Conservation (phyloP, 2,329 filamentous ascomycete species). For the Colletotrichum phormii region DNA sequence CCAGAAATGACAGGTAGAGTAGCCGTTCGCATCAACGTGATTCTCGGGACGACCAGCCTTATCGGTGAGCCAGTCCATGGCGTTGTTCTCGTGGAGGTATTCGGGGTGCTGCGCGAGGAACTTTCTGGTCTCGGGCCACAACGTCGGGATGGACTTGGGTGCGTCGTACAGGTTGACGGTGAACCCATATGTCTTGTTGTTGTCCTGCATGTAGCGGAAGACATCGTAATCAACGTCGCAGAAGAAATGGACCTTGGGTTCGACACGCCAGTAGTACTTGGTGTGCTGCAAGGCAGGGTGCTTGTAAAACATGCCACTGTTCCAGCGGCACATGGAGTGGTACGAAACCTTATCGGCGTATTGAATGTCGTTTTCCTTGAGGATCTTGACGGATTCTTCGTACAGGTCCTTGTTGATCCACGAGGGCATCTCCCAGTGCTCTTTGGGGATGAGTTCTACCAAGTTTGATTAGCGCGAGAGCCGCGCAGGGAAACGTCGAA, state of each 20-base stretch:
- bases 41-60: slow-evolving; percentile 80
- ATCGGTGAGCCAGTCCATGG: slow-evolving; percentile 89
- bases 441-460: slow-evolving; percentile 86
- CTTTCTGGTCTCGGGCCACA: slow-evolving; percentile 96
- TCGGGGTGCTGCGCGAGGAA: slow-evolving; percentile 88
- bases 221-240: slow-evolving; percentile 99
- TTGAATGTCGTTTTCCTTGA: slow-evolving; percentile 88
- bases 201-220: slow-evolving; percentile 96
- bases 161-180: slow-evolving; percentile 97
- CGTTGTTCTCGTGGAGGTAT: slow-evolving; percentile 85
- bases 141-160: slow-evolving; percentile 83
- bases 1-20: slow-evolving; percentile 99
- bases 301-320: slow-evolving; percentile 97
- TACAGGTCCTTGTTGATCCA: slow-evolving; percentile 95
- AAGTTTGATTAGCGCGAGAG: slow-evolving; percentile 30
- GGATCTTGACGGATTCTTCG: slow-evolving; percentile 83
- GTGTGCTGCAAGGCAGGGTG: slow-evolving; percentile 86
- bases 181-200: slow-evolving; percentile 99
- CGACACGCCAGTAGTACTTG: slow-evolving; percentile 98
- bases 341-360: slow-evolving; percentile 92
- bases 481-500: not conserved
- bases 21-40: slow-evolving; percentile 85
- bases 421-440: slow-evolving; percentile 91
- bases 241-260: slow-evolving; percentile 99
- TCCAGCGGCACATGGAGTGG: slow-evolving; percentile 99